Percentiles rank a stretch among this genome's conserved stretches.
Evolutionary conservation across 345 rosid genomes (phyloP).

Genomic region (Syzygium aqueum): DNA sequence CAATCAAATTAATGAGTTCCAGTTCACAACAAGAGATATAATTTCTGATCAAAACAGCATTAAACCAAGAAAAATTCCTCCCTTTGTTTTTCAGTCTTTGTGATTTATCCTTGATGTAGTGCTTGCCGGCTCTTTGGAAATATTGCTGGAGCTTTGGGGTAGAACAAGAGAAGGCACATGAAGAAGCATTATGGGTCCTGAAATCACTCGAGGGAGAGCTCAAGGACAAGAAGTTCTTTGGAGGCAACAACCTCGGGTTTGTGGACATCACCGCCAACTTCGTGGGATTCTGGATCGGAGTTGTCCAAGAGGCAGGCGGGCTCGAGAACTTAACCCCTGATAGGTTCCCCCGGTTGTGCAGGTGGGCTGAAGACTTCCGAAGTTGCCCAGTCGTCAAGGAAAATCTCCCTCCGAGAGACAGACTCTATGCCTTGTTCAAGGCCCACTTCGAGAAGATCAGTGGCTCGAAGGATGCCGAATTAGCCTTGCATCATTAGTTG

Average conservation of each 20-base stretch:
- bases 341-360: slow-evolving; percentile 21
- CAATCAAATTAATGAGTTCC: not conserved
- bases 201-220: slow-evolving; percentile 40
- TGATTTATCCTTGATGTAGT: slow-evolving; percentile 6
- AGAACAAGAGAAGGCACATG: slow-evolving; percentile 16
- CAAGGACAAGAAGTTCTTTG: slow-evolving; percentile 36
- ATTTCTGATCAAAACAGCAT: not conserved
- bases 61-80: not conserved
- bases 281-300: slow-evolving; percentile 25
- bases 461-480: not conserved
- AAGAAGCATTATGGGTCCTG: slow-evolving; percentile 30
- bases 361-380: slow-evolving; percentile 27
- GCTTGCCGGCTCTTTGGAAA: slow-evolving; percentile 15
- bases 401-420: slow-evolving; percentile 31
- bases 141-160: slow-evolving; percentile 13
- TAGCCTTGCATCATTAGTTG: not conserved
- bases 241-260: slow-evolving; percentile 43
- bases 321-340: slow-evolving; percentile 28
- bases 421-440: slow-evolving; percentile 9
- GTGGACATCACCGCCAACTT: slow-evolving; percentile 43
- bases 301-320: slow-evolving; percentile 25
- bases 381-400: slow-evolving; percentile 20
- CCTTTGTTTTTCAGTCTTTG: not conserved
- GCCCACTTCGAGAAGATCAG: not conserved
- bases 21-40: not conserved